phyloP scores from a whole-genome alignment of 2,329 filamentous ascomycete species.

The Graphilbum sp. region DNA sequence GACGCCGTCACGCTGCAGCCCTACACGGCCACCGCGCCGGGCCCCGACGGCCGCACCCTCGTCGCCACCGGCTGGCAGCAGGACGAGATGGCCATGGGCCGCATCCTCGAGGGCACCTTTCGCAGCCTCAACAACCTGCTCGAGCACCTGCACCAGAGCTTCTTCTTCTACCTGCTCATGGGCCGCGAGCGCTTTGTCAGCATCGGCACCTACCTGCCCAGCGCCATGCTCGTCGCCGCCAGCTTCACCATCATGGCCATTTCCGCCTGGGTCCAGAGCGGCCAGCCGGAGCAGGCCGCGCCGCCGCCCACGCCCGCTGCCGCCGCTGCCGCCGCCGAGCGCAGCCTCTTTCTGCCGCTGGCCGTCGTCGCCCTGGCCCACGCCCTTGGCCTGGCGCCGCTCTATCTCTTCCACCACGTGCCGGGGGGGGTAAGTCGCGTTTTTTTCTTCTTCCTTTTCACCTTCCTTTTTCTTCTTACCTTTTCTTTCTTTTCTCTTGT shows the following conservation, averaged over 20 bases:
- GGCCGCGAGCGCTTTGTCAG: conserved; percentile 86
- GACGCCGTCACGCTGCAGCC: conserved; percentile 90
- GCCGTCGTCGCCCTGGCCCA: conserved; percentile 57
- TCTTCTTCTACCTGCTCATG: conserved; percentile 97
- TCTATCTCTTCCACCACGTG: conserved; percentile 73
- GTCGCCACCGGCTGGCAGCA: conserved; percentile 69
- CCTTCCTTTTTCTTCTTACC: not conserved
- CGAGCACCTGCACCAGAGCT: conserved; percentile 94
- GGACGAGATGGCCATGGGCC: conserved; percentile 90
- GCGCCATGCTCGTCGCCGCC: conserved; percentile 88
- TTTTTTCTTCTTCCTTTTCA: not conserved
- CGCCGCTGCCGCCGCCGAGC: conserved; percentile 26
- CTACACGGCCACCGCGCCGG: conserved; percentile 22
- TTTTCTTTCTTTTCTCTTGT: not conserved
- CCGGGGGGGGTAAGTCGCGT: conserved; percentile 40
- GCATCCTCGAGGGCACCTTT: conserved; percentile 79
- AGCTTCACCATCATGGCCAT: conserved; percentile 96
- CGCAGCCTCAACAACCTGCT: conserved; percentile 90
- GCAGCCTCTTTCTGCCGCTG: conserved; percentile 57
- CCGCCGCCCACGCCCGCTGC: conserved; percentile 29
- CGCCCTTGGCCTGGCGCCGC: conserved; percentile 59
- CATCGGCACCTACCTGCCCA: conserved; percentile 92
- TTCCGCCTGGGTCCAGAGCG: conserved; percentile 82
- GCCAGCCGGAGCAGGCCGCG: conserved; percentile 16
- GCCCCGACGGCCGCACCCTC: conserved; percentile 24